These are phyloP conservation scores for Nitzschia sp. DNA, from an alignment of 108 stramenopile species.

Conservation along the genomic window DNA sequence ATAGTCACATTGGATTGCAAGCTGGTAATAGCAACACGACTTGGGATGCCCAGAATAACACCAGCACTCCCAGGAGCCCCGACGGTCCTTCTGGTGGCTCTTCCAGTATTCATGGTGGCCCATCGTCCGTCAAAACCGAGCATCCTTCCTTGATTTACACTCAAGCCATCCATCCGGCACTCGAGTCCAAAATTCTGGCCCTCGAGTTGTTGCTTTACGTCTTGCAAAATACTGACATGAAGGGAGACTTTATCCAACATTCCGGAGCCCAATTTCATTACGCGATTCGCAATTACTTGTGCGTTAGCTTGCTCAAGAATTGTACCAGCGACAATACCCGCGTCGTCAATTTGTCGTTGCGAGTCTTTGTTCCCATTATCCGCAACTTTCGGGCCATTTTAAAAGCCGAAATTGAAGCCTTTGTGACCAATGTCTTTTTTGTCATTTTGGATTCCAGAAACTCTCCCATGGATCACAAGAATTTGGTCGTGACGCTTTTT, in stretches of 20 bases:
- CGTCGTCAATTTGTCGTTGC: conserved; percentile 90
- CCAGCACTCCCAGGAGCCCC: background rate
- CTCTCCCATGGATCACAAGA: conserved; percentile 91
- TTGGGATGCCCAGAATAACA: conserved; percentile 34
- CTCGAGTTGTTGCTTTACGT: conserved; percentile 93
- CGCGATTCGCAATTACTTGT: conserved; percentile 92
- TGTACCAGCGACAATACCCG: conserved; percentile 82
- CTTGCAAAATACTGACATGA: conserved; percentile 74
- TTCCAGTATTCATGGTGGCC: background rate
- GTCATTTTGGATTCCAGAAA: conserved; percentile 94
- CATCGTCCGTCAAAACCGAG: conserved; percentile 7
- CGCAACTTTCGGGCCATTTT: conserved; percentile 89
- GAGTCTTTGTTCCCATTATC: conserved; percentile 93
- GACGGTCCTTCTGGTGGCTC: background rate
- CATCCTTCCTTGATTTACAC: conserved; percentile 29
- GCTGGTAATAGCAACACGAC: conserved; percentile 35
- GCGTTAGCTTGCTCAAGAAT: conserved; percentile 93
- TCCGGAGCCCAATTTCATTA: conserved; percentile 84
- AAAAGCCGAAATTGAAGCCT: conserved; percentile 95
- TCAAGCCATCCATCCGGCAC: conserved; percentile 60
- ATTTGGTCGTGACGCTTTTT: conserved; percentile 91
- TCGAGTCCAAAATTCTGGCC: conserved; percentile 90
- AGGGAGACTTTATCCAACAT: conserved; percentile 55
- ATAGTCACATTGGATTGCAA: conserved; percentile 38
- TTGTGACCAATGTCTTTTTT: conserved; percentile 98